phyloP scores from a whole-genome alignment of 2,329 filamentous ascomycete species.

The Pseudogymnoascus sp. region DNA sequence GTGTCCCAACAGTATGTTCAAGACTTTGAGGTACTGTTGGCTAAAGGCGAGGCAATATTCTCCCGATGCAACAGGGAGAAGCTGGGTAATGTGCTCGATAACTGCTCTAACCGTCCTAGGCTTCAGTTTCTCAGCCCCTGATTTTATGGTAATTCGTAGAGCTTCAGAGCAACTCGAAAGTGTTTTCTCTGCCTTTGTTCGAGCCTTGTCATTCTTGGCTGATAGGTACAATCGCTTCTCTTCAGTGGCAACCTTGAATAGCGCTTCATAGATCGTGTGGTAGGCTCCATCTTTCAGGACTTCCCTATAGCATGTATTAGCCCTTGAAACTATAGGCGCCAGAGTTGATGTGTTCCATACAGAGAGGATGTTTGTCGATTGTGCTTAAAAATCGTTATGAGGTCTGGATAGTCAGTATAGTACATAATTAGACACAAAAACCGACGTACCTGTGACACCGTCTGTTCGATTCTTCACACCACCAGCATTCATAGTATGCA shows the following conservation, averaged over 20 bases:
- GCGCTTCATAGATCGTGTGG: constrained; percentile 70
- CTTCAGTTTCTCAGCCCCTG: constrained; percentile 62
- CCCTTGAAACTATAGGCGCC: not conserved
- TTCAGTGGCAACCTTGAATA: constrained; percentile 63
- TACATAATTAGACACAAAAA: not conserved
- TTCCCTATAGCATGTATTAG: constrained; percentile 23
- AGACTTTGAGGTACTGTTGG: constrained; percentile 70
- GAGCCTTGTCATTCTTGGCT: constrained; percentile 45
- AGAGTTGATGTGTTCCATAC: constrained; percentile 17
- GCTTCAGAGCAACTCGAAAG: constrained; percentile 65
- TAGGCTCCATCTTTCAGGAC: constrained; percentile 69
- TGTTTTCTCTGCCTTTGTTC: constrained; percentile 46
- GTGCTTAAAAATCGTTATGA: constrained; percentile 27
- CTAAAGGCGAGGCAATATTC: constrained; percentile 63
- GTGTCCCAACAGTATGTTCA: constrained; percentile 64
- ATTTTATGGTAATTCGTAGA: constrained; percentile 64
- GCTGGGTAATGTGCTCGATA: constrained; percentile 74
- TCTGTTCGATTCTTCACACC: constrained; percentile 15
- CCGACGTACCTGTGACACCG: constrained; percentile 16
- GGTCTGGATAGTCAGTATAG: constrained; percentile 20
- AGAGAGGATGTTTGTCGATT: constrained; percentile 24
- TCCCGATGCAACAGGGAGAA: constrained; percentile 56
- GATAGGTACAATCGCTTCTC: constrained; percentile 63
- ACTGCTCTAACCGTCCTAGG: constrained; percentile 73
- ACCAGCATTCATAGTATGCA: constrained; percentile 13